Evolutionary conservation across 2,329 filamentous ascomycete species (phyloP).

Genomic region (Hypoxylon sp.): DNA sequence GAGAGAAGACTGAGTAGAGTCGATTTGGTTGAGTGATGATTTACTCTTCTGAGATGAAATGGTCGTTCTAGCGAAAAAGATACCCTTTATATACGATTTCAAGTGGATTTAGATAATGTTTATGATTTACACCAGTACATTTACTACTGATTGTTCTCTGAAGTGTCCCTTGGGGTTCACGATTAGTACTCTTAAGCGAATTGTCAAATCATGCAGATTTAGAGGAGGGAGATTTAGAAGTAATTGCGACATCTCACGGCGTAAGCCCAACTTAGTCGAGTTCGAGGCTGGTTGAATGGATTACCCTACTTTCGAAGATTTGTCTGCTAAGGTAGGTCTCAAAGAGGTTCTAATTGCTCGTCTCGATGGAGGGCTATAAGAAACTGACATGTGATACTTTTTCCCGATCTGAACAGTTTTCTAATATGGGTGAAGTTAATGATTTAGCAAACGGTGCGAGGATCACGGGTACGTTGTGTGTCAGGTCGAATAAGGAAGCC

Average conservation of each 20-base stretch:
- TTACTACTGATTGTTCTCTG: not conserved
- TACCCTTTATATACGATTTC: constrained; percentile 30
- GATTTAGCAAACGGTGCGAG: too few relatives aligned
- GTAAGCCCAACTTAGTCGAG: not conserved
- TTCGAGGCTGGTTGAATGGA: not conserved
- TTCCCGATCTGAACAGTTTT: too few relatives aligned
- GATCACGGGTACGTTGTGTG: too few relatives aligned
- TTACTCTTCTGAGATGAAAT: constrained; percentile 7
- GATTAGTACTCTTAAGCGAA: not conserved
- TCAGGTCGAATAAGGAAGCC: too few relatives aligned
- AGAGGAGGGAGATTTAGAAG: not conserved
- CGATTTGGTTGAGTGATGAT: not conserved
- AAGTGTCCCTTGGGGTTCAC: not conserved
- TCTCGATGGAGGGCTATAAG: not conserved
- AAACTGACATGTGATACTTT: too few relatives aligned
- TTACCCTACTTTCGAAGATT: not conserved
- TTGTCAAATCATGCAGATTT: not conserved
- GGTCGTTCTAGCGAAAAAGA: constrained; percentile 21
- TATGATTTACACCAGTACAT: constrained; percentile 2
- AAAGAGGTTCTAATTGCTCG: not conserved
- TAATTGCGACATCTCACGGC: not conserved
- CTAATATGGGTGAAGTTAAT: too few relatives aligned
- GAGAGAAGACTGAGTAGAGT: constrained; percentile 26
- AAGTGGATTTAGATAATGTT: constrained; percentile 3
- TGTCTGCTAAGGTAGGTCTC: not conserved